Conservation (phyloP, 116 monocot species). For the Iris pallida region DNA sequence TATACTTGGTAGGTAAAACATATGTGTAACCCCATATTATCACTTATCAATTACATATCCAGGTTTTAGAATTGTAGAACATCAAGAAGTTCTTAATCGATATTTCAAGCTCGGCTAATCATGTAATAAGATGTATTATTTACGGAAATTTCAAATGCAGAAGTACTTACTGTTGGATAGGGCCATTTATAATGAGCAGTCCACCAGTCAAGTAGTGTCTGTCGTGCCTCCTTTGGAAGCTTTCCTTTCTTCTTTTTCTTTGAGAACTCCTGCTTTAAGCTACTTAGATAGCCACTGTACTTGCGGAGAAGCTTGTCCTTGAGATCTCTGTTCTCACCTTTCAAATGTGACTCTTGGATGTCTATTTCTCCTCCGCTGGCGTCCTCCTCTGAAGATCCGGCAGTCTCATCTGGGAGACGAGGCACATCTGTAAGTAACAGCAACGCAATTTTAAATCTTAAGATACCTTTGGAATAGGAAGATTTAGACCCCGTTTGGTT, state of each 20-base stretch:
- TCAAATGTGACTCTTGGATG: conserved; percentile 14
- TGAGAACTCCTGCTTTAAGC: conserved; percentile 57
- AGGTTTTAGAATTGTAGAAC: no score
- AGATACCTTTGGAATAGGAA: no score
- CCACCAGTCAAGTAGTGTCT: conserved; percentile 73
- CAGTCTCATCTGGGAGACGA: conserved; percentile 30
- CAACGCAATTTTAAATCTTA: no score
- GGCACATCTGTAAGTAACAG: no score
- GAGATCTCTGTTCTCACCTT: conserved; percentile 57
- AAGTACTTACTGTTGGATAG: conserved; percentile 46
- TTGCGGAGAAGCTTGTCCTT: conserved; percentile 62
- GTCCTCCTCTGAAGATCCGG: conserved; percentile 44
- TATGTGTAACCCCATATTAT: no score
- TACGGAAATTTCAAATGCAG: no score
- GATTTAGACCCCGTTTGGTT: no score
- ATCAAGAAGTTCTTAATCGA: no score
- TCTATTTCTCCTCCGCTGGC: conserved; percentile 36
- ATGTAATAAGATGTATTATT: no score
- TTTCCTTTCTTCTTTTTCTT: conserved; percentile 78
- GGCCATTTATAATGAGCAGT: conserved; percentile 74
- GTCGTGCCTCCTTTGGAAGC: conserved; percentile 62
- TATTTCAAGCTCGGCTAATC: no score
- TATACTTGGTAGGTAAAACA: no score
- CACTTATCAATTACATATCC: no score
- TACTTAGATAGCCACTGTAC: conserved; percentile 58